Conservation (phyloP, 768 basidiomycete species). For the Amanita molliuscula region DNA sequence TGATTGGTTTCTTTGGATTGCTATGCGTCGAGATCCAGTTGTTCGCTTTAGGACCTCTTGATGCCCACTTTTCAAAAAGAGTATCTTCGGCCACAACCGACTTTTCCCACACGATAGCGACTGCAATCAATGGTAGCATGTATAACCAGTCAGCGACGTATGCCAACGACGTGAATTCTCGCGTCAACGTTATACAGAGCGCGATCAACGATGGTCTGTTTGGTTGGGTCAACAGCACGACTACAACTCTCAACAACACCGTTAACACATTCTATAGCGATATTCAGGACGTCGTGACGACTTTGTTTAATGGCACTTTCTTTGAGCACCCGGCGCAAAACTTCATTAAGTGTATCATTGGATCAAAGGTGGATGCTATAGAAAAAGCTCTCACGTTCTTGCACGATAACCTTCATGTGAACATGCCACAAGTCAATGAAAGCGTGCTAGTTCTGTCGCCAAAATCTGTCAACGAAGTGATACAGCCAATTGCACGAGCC, state of each 20-base stretch:
- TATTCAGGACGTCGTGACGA: conserved; percentile 66
- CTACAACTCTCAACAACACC: conserved; percentile 78
- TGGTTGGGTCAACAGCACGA: conserved; percentile 92
- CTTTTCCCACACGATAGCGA: conserved; percentile 63
- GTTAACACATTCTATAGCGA: conserved; percentile 82
- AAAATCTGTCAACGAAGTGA: conserved; percentile 58
- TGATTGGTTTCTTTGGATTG: conserved; percentile 88
- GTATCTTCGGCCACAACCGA: conserved; percentile 51
- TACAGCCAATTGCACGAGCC: conserved; percentile 73
- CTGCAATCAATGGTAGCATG: conserved; percentile 76
- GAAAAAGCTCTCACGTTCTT: conserved; percentile 88
- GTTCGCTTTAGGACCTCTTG: conserved; percentile 64
- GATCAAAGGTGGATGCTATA: conserved; percentile 81
- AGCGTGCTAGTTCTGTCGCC: conserved; percentile 71
- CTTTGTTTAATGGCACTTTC: conserved; percentile 77
- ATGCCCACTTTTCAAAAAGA: conserved; percentile 51
- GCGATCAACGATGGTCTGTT: conserved; percentile 83
- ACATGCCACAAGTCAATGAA: conserved; percentile 71
- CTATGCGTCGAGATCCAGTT: conserved; percentile 84
- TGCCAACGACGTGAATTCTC: conserved; percentile 65
- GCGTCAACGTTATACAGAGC: conserved; percentile 58
- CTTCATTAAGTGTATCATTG: conserved; percentile 84
- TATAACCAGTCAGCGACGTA: conserved; percentile 70
- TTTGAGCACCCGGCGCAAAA: conserved; percentile 75
- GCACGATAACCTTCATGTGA: conserved; percentile 73